These are phyloP conservation scores for Pichia sp. DNA, from an alignment of 1,139 yeast species.

Conservation along the genomic window DNA sequence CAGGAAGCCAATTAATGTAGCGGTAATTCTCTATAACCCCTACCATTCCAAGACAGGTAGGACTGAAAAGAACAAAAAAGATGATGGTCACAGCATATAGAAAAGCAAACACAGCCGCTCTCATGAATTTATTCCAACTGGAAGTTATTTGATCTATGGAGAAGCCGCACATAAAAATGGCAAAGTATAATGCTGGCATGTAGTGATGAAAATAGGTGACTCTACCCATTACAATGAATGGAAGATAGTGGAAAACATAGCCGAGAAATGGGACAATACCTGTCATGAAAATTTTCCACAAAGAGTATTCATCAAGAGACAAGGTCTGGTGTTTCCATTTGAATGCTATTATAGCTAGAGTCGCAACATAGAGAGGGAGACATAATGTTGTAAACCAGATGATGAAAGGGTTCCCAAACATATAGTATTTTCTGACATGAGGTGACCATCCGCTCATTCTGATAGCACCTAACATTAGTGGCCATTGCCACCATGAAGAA, in stretches of 20 bases:
- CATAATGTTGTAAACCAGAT: conserved; percentile 54
- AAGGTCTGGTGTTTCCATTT: conserved; percentile 62
- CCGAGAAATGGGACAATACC: conserved; percentile 64
- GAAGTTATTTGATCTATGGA: conserved; percentile 43
- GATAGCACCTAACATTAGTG: conserved; percentile 55
- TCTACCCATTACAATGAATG: conserved; percentile 75
- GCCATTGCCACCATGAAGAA: conserved; percentile 84
- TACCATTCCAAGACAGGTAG: conserved; percentile 82
- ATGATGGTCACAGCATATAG: conserved; percentile 53
- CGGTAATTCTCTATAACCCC: conserved; percentile 64
- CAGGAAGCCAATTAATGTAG: conserved; percentile 67
- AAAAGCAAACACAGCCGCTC: conserved; percentile 33
- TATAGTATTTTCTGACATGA: conserved; percentile 47
- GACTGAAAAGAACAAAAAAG: conserved; percentile 71
- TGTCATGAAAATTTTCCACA: conserved; percentile 42
- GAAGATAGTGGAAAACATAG: conserved; percentile 67
- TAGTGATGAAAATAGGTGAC: conserved; percentile 82
- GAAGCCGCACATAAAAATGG: conserved; percentile 59
- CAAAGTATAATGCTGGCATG: conserved; percentile 76
- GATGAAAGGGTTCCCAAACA: conserved; percentile 64
- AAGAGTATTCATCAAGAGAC: conserved; percentile 26
- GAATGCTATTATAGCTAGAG: conserved; percentile 21
- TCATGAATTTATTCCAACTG: conserved; percentile 4
- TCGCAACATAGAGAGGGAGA: conserved; percentile 31
- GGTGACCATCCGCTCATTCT: conserved; percentile 67